A percentile compares a stretch with the other conserved stretches of the same genome.
Conservation (phyloP, 2,329 filamentous ascomycete genomes). For the Trichoderma afroharzianum region DNA sequence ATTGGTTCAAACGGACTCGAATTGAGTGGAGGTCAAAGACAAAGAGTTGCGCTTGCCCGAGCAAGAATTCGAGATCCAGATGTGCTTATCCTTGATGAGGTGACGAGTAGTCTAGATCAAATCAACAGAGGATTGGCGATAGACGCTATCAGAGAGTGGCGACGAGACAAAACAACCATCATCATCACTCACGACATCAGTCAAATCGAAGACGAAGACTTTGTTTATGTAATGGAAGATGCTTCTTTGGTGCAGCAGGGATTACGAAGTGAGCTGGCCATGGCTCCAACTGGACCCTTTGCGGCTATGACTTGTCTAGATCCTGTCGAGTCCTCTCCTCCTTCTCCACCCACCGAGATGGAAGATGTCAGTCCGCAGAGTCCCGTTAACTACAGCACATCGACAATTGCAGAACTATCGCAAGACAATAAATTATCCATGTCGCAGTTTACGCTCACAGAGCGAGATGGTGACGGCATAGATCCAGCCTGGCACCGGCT, state of each 20-base stretch:
- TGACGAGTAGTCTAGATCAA: conserved; percentile 82
- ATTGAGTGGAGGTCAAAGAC: conserved; percentile 81
- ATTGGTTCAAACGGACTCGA: conserved; percentile 67
- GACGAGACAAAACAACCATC: conserved; percentile 78
- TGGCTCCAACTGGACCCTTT: conserved; percentile 44
- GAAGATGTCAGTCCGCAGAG: conserved; percentile 9
- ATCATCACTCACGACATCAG: conserved; percentile 88
- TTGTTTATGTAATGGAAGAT: conserved; percentile 73
- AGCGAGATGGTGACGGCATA: background rate
- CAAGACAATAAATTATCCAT: background rate
- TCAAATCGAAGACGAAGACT: conserved; percentile 70
- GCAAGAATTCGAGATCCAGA: conserved; percentile 73
- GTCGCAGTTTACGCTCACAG: background rate
- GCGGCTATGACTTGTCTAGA: conserved; percentile 34
- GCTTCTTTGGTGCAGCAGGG: conserved; percentile 68
- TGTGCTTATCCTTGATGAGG: conserved; percentile 82
- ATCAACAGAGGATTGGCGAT: conserved; percentile 65
- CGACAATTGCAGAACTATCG: background rate
- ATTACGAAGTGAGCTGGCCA: conserved; percentile 52
- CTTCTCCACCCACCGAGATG: conserved; percentile 6
- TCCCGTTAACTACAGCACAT: background rate
- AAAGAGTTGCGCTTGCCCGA: conserved; percentile 76
- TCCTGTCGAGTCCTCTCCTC: conserved; percentile 11
- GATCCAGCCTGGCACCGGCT: conserved; percentile 3
- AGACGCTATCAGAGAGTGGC: conserved; percentile 72